These are phyloP conservation scores for Butyriboletus loyo DNA, from an alignment of 768 basidiomycete species.

Conservation along the genomic window DNA sequence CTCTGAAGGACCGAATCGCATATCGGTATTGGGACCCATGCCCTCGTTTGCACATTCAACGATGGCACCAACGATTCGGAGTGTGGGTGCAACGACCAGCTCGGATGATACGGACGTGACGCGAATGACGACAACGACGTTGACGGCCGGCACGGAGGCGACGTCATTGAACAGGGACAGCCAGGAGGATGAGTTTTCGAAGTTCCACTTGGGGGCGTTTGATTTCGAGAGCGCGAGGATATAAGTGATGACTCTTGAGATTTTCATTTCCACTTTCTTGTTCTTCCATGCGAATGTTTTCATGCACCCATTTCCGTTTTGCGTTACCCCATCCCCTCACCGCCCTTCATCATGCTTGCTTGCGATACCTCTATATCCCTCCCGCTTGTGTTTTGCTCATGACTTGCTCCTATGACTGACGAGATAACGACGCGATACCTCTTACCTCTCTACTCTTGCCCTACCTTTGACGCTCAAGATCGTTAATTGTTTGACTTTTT, in stretches of 20 bases:
- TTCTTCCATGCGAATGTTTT: not conserved
- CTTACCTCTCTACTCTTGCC: not conserved
- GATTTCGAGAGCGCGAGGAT: constrained; percentile 21
- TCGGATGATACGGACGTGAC: constrained; percentile 31
- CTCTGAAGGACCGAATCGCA: constrained; percentile 18
- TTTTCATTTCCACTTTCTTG: not conserved
- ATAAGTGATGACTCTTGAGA: not conserved
- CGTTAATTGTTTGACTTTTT: not conserved
- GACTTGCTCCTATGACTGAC: constrained; percentile 3
- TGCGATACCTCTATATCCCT: constrained; percentile 8
- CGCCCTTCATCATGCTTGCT: not conserved
- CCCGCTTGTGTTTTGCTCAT: not conserved
- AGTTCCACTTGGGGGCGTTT: constrained; percentile 16
- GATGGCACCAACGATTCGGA: constrained; percentile 30
- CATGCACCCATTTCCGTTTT: not conserved
- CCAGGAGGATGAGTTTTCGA: constrained; percentile 7
- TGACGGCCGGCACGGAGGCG: constrained; percentile 15
- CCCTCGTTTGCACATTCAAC: constrained; percentile 30
- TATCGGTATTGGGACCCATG: constrained; percentile 32
- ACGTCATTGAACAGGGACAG: constrained; percentile 9
- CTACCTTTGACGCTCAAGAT: not conserved
- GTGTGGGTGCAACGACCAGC: constrained; percentile 30
- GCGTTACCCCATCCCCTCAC: constrained; percentile 8
- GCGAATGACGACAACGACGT: constrained; percentile 21
- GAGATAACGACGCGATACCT: constrained; percentile 13